phyloP scores from a whole-genome alignment of 495 filamentous ascomycete genomes.

The Podospora comata region DNA sequence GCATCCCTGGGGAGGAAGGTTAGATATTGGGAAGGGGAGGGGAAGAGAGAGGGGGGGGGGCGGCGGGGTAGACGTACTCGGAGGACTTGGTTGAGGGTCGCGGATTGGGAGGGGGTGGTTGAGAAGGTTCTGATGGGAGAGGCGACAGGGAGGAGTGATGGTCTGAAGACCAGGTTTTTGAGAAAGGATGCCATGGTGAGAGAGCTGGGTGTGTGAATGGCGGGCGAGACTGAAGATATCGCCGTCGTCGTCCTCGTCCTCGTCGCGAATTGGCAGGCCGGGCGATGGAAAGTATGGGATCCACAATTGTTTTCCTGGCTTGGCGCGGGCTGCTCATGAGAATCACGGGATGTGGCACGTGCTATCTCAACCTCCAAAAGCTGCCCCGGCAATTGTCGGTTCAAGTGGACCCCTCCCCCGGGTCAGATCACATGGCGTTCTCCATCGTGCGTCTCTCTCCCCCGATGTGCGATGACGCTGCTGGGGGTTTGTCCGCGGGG shows the following conservation, averaged over 20 bases:
- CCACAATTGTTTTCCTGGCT: conserved; percentile 1
- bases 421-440: conserved; percentile 21
- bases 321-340: conserved; percentile 15
- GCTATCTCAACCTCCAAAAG: not conserved
- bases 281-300: not conserved
- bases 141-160: conserved; percentile 23
- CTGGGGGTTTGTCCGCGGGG: not conserved
- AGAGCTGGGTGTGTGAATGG: conserved; percentile 12
- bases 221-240: conserved; percentile 10
- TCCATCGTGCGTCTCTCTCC: not conserved
- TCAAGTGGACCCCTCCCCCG: not conserved
- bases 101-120: conserved; percentile 47
- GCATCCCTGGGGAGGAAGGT: conserved; percentile 56
- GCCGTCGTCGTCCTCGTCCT: conserved; percentile 12
- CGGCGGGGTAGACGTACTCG: conserved; percentile 39
- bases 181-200: conserved; percentile 31
- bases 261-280: conserved; percentile 1
- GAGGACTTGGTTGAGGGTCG: conserved; percentile 61
- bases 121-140: conserved; percentile 43
- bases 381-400: conserved; percentile 12
- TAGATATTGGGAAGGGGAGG: not conserved
- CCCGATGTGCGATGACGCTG: conserved; percentile 2
- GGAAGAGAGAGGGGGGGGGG: not conserved
- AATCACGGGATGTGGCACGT: conserved; percentile 26
- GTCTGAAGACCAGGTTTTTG: conserved; percentile 28